Conservation (phyloP, 495 filamentous ascomycete species). For the Penicillium soppii region DNA sequence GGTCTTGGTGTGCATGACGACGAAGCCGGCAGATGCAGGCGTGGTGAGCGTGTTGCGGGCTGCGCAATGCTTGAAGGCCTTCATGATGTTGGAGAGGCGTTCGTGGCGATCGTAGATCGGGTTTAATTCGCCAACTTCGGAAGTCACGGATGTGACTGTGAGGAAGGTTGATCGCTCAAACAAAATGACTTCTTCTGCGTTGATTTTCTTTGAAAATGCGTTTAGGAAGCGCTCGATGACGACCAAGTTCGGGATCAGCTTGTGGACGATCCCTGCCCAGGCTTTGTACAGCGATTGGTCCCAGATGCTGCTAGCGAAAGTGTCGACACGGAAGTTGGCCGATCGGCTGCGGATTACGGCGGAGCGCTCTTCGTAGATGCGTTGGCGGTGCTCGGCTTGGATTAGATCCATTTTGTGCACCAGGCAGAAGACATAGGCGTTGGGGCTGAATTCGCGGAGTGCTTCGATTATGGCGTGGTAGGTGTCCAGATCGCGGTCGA, state of each 20-base stretch:
- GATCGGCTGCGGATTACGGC: slow-evolving; percentile 70
- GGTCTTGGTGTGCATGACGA: slow-evolving; percentile 66
- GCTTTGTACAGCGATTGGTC: slow-evolving; percentile 97
- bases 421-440: slow-evolving; percentile 84
- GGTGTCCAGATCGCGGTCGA: slow-evolving; percentile 84
- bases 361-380: slow-evolving; percentile 77
- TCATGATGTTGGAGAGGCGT: slow-evolving; percentile 92
- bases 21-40: slow-evolving; percentile 56
- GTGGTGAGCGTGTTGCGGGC: slow-evolving; percentile 55
- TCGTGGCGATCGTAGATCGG: slow-evolving; percentile 91
- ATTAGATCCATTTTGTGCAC: slow-evolving; percentile 99
- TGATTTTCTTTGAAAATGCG: slow-evolving; percentile 74
- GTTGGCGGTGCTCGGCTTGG: slow-evolving; percentile 69
- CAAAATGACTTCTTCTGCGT: slow-evolving; percentile 90
- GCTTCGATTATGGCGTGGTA: slow-evolving; percentile 86
- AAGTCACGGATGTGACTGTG: slow-evolving; percentile 82
- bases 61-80: slow-evolving; percentile 88
- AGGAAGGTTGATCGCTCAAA: slow-evolving; percentile 97
- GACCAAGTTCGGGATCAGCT: slow-evolving; percentile 88
- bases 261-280: slow-evolving; percentile 96
- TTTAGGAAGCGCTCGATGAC: slow-evolving; percentile 82
- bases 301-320: slow-evolving; percentile 96
- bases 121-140: slow-evolving; percentile 69
- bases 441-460: slow-evolving; percentile 77
- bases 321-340: slow-evolving; percentile 65